Percentiles rank a stretch among this genome's conserved stretches.
Conservation (phyloP, 2,329 filamentous ascomycete species). For the Bipolaris sorokiniana region DNA sequence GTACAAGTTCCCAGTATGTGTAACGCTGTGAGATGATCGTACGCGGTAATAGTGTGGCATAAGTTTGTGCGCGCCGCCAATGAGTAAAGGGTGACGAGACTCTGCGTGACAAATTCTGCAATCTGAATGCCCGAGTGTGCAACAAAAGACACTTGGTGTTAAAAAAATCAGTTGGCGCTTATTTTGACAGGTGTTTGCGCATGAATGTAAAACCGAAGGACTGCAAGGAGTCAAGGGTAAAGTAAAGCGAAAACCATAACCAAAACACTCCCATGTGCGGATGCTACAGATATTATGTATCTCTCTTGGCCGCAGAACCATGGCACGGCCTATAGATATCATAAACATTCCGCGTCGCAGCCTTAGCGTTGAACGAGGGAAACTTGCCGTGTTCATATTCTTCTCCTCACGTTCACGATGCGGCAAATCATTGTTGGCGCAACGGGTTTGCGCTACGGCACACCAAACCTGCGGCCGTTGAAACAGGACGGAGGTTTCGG, state of each 20-base stretch:
- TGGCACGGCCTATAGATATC: not conserved
- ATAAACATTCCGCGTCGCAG: slow-evolving; percentile 11
- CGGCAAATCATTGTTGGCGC: slow-evolving; percentile 2
- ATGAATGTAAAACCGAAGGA: not conserved
- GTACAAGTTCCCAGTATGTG: slow-evolving; percentile 5
- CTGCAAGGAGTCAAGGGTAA: not conserved
- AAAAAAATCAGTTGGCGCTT: not conserved
- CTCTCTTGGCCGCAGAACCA: not conserved
- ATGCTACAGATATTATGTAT: not conserved
- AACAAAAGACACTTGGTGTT: not conserved
- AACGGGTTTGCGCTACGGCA: slow-evolving; percentile 9
- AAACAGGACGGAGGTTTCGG: slow-evolving; percentile 20
- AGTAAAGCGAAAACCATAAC: slow-evolving; percentile 1
- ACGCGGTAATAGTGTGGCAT: slow-evolving; percentile 11
- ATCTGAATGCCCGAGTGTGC: not conserved
- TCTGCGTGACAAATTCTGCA: slow-evolving; percentile 8
- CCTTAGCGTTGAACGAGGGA: not conserved
- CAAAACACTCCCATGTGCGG: not conserved
- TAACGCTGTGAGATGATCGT: slow-evolving; percentile 15
- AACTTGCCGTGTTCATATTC: slow-evolving; percentile 2
- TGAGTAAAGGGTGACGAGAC: slow-evolving; percentile 4
- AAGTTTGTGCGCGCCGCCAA: slow-evolving; percentile 10
- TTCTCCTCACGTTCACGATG: slow-evolving; percentile 3
- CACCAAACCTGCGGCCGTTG: slow-evolving; percentile 10
- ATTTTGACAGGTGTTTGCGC: not conserved